Evolutionary conservation across 495 filamentous ascomycete genomes (phyloP), one percentile per base, ranked within the genome.

Genomic region (Penicillium riverlandense): DNA sequence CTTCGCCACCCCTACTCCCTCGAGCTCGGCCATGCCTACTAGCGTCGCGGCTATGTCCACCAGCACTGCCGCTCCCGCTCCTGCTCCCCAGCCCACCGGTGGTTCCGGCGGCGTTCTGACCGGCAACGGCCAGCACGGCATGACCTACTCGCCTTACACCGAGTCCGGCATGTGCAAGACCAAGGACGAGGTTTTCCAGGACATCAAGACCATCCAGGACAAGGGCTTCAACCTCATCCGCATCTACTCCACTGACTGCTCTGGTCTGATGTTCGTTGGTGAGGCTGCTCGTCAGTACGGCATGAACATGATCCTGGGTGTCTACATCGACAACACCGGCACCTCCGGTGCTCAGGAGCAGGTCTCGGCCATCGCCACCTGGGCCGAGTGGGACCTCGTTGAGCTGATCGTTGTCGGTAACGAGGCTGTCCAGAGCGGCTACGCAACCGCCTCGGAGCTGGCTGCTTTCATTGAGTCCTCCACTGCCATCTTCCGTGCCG

Each of bases 231-330:
- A 69, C 50, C 75, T 81, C 45, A 64, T 97, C 65, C 91, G 91
- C 65, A 70, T 95, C 65, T 96, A 97, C 82, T 85, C 82, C 48
- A 86, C 89, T 54, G 90, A 95, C 79, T 97, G 91, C 77, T 74
- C 71, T 62, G 79, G 78, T 48, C 87, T 96, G 34, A 61, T 78
- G 63, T 83, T 73, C 62, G 80, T 95, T 45, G 86, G 85, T 48
- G 61, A 67, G 11, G 82, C 86, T 44, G 79, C 75, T 59, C 56
- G 68, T 39, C 53, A 66, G 39, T 59, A 81, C 62, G 80, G 81
- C 39, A 59, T 97, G 35, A 83, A 80, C 54, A 67, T 96, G 57
- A 89, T 96, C 63, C 57, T 89, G 45, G 91, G 91, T 66, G 70
- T 96, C 72, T 94, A 80, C 77, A 83, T 97, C 62, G 76, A 79